phyloP scores from a whole-genome alignment of 1,284 basidiomycete species.

The Phylloporus gajari region DNA sequence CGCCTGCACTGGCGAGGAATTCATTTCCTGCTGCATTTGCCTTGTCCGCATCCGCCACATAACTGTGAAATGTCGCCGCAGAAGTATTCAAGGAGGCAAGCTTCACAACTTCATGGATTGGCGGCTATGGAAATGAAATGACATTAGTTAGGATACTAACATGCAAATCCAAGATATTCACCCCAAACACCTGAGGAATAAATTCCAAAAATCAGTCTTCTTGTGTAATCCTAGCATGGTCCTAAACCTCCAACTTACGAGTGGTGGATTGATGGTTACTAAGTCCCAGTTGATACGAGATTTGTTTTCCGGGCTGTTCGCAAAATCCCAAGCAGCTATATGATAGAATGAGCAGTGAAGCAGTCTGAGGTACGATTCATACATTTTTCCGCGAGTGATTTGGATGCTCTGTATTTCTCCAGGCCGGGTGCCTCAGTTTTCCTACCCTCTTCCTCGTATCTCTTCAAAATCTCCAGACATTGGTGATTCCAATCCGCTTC shows the following conservation, averaged over 20 bases:
- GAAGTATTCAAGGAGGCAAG: slow-evolving; percentile 65
- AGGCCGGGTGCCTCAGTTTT: slow-evolving; percentile 50
- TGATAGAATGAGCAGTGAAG: slow-evolving; percentile 6
- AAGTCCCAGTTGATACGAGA: slow-evolving; percentile 61
- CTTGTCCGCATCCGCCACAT: slow-evolving; percentile 40
- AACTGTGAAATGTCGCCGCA: slow-evolving; percentile 41
- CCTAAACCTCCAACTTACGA: slow-evolving; percentile 48
- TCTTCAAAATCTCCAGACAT: slow-evolving; percentile 61
- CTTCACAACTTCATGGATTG: slow-evolving; percentile 60
- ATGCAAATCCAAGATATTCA: slow-evolving; percentile 23
- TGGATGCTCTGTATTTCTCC: slow-evolving; percentile 68
- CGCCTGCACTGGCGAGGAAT: slow-evolving; percentile 43
- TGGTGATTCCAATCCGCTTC: slow-evolving; percentile 75
- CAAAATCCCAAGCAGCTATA: slow-evolving; percentile 65
- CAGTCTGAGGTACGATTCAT: not conserved
- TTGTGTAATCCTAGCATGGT: not conserved
- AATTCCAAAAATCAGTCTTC: slow-evolving; percentile 10
- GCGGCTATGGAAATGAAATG: slow-evolving; percentile 41
- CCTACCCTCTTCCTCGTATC: slow-evolving; percentile 62
- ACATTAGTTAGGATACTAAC: slow-evolving; percentile 10
- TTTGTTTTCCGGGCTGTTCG: slow-evolving; percentile 59
- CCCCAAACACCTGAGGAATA: slow-evolving; percentile 46
- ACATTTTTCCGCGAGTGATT: slow-evolving; percentile 77
- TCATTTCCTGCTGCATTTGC: slow-evolving; percentile 37
- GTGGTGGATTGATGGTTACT: slow-evolving; percentile 65